Percentiles rank a stretch among this genome's conserved stretches.
These are phyloP conservation scores for Polychytrium aggregatum DNA, from an alignment of 192 early-diverging fungal genomes.

Conservation along the genomic window DNA sequence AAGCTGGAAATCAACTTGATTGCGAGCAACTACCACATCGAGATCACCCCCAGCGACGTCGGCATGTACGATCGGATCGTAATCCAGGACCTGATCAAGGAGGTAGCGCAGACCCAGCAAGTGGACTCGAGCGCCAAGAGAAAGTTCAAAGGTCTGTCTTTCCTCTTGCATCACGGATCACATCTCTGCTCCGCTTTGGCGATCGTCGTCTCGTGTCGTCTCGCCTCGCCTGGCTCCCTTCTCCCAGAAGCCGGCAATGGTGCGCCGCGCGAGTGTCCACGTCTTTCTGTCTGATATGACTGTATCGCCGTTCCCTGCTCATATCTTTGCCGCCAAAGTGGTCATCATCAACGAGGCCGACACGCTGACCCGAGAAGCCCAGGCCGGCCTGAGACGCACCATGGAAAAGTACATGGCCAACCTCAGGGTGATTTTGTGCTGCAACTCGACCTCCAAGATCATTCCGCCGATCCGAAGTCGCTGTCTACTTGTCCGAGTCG, in stretches of 20 bases:
- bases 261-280: too few species aligned
- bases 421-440: constrained; percentile 86
- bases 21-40: constrained; percentile 91
- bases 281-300: too few species aligned
- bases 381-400: constrained; percentile 91
- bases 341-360: constrained; percentile 95
- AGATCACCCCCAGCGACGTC: constrained; percentile 96
- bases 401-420: constrained; percentile 99
- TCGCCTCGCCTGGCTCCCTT: background rate
- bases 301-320: too few species aligned
- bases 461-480: constrained; percentile 86
- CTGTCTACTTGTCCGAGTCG: constrained; percentile 80
- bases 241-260: too few species aligned
- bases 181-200: too few species aligned
- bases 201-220: too few species aligned
- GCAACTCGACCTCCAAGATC: constrained; percentile 79
- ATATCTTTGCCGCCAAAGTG: too few species aligned
- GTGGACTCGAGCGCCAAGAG: constrained; percentile 67
- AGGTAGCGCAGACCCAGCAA: constrained; percentile 91
- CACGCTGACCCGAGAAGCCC: constrained; percentile 74
- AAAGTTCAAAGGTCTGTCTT: constrained; percentile 75
- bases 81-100: constrained; percentile 93
- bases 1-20: constrained; percentile 83
- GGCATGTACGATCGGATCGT: constrained; percentile 86
- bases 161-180: too few species aligned